A percentile compares a stretch with the other conserved stretches of the same genome.
Evolutionary conservation across 768 basidiomycete species (phyloP).

Genomic region (Podaxis carcinomalis): DNA sequence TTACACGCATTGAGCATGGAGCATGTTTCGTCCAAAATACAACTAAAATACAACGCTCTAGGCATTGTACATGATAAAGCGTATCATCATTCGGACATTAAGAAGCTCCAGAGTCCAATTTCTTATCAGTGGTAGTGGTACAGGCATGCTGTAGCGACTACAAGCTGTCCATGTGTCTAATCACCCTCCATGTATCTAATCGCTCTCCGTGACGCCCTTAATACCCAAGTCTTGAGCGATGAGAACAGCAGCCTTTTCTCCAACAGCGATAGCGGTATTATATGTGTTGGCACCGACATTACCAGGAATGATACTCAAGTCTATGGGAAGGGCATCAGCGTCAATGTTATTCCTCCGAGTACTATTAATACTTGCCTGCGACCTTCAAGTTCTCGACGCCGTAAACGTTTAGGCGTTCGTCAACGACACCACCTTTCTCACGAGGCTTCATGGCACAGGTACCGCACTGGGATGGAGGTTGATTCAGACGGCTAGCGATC

Average conservation of each 20-base stretch:
- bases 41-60: not conserved
- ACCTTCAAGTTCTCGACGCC: conserved; percentile 55
- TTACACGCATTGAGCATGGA: not conserved
- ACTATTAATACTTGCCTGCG: conserved; percentile 32
- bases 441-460: conserved; percentile 68
- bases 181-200: not conserved
- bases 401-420: conserved; percentile 59
- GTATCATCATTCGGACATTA: too few species aligned
- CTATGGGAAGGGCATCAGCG: conserved; percentile 15
- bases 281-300: conserved; percentile 41
- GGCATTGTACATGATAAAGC: not conserved
- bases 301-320: conserved; percentile 33
- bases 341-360: not conserved
- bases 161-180: not conserved
- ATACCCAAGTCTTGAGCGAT: conserved; percentile 50
- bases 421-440: conserved; percentile 56
- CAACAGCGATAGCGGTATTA: conserved; percentile 41
- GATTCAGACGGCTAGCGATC: not conserved
- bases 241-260: conserved; percentile 59
- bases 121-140: too few species aligned
- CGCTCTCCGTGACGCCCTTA: conserved; percentile 16
- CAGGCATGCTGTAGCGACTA: not conserved
- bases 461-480: conserved; percentile 38
- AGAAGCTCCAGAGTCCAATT: too few species aligned
- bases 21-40: not conserved